These are phyloP conservation scores for Helicostylum pulchrum DNA, from an alignment of 192 early-diverging fungal genomes.

Conservation along the genomic window DNA sequence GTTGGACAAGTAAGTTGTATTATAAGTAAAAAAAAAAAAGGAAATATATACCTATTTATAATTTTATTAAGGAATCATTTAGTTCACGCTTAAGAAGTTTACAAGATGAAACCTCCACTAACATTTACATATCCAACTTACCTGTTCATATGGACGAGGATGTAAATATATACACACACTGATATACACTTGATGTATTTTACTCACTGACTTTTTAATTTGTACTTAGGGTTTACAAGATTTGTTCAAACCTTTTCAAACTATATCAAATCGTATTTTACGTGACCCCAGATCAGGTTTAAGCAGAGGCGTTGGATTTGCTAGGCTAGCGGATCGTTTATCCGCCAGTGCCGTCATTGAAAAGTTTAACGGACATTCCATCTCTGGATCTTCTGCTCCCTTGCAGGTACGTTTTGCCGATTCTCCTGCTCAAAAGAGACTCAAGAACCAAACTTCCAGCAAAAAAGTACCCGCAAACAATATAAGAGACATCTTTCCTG, in stretches of 20 bases:
- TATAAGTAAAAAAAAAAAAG: background rate
- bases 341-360: constrained; percentile 66
- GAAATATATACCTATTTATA: background rate
- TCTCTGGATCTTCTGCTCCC: constrained; percentile 62
- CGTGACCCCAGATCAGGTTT: constrained; percentile 60
- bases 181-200: too few relatives aligned
- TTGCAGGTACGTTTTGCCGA: constrained; percentile 80
- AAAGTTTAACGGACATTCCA: constrained; percentile 55
- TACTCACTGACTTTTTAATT: background rate
- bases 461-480: constrained; percentile 32
- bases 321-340: constrained; percentile 68
- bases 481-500: constrained; percentile 10
- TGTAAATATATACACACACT: too few relatives aligned
- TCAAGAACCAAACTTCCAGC: constrained; percentile 64
- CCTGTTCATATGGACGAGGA: constrained; percentile 72
- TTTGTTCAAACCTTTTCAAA: constrained; percentile 60
- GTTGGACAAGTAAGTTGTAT: constrained; percentile 51
- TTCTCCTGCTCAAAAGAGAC: constrained; percentile 70
- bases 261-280: constrained; percentile 77
- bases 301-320: constrained; percentile 81
- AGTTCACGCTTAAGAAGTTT: constrained; percentile 65
- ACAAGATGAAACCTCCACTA: constrained; percentile 71
- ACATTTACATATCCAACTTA: constrained; percentile 86
- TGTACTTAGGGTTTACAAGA: constrained; percentile 55
- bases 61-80: constrained; percentile 57